Percentiles rank a stretch among this genome's conserved stretches.
Evolutionary conservation across 805 yeast genomes (phyloP).

Genomic region (Candida andamanensis): DNA sequence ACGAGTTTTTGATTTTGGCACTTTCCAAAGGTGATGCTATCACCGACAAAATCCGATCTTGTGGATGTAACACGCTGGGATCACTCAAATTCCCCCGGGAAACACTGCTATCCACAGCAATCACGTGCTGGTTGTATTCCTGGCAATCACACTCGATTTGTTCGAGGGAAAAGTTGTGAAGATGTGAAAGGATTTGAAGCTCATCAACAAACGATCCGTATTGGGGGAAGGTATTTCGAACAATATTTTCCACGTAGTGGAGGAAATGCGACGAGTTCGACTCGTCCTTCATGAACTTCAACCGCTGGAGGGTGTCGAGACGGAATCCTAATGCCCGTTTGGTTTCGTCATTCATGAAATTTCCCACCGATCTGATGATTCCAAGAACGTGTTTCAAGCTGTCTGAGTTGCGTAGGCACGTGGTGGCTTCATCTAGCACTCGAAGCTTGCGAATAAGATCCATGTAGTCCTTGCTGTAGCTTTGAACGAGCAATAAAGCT

Average conservation of each 20-base stretch:
- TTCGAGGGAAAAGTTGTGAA: slow-evolving; percentile 75
- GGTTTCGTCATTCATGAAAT: slow-evolving; percentile 90
- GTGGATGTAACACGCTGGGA: slow-evolving; percentile 72
- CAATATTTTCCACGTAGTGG: slow-evolving; percentile 85
- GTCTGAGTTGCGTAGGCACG: slow-evolving; percentile 58
- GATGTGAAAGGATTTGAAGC: slow-evolving; percentile 49
- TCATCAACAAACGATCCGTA: slow-evolving; percentile 73
- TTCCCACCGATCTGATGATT: slow-evolving; percentile 86
- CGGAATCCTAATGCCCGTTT: slow-evolving; percentile 94
- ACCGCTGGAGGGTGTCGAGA: slow-evolving; percentile 80
- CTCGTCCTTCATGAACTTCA: slow-evolving; percentile 87
- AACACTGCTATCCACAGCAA: slow-evolving; percentile 68
- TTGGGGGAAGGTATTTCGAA: slow-evolving; percentile 82
- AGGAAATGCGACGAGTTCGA: slow-evolving; percentile 82
- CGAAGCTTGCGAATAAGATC: slow-evolving; percentile 66
- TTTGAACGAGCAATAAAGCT: slow-evolving; percentile 65
- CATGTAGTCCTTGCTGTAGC: slow-evolving; percentile 72
- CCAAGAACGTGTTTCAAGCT: slow-evolving; percentile 71
- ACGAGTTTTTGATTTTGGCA: slow-evolving; percentile 66
- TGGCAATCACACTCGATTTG: slow-evolving; percentile 71
- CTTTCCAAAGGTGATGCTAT: slow-evolving; percentile 65
- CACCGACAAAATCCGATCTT: slow-evolving; percentile 61
- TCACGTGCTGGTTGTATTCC: slow-evolving; percentile 54
- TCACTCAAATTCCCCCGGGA: slow-evolving; percentile 84
- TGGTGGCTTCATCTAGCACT: slow-evolving; percentile 67